A percentile compares a stretch with the other conserved stretches of the same genome.
Conservation (phyloP, 2,329 filamentous ascomycete genomes). For the Cladophialophora exuberans region DNA sequence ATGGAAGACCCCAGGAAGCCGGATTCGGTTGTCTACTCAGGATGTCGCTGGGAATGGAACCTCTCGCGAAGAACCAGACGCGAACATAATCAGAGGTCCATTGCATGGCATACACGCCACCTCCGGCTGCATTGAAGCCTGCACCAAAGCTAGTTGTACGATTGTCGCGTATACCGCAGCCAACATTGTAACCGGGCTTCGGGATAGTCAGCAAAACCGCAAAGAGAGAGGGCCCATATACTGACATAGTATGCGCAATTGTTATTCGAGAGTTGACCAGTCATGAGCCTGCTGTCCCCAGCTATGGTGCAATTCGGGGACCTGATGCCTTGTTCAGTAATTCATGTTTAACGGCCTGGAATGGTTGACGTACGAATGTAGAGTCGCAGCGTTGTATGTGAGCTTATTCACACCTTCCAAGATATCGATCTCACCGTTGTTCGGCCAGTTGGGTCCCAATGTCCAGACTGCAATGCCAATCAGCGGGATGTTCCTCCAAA, state of each 20-base stretch:
- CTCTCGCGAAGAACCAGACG: slow-evolving; percentile 51
- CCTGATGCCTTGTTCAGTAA: slow-evolving; percentile 4
- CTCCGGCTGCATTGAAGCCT: slow-evolving; percentile 67
- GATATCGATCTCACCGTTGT: slow-evolving; percentile 70
- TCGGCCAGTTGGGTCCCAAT: slow-evolving; percentile 64
- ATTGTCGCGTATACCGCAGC: slow-evolving; percentile 59
- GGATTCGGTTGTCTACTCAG: slow-evolving; percentile 45
- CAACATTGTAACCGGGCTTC: slow-evolving; percentile 44
- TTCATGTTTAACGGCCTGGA: background rate
- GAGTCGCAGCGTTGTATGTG: slow-evolving; percentile 59
- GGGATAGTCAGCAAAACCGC: background rate
- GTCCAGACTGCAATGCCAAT: slow-evolving; percentile 45
- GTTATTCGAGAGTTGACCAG: slow-evolving; percentile 48
- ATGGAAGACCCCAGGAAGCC: slow-evolving; percentile 45
- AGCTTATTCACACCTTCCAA: slow-evolving; percentile 69
- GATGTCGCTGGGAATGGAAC: slow-evolving; percentile 48
- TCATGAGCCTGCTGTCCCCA: slow-evolving; percentile 36
- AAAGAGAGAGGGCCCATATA: slow-evolving; percentile 8
- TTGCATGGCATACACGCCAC: slow-evolving; percentile 69
- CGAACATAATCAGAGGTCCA: slow-evolving; percentile 48
- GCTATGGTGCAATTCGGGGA: slow-evolving; percentile 30
- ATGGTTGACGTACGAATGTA: slow-evolving; percentile 56
- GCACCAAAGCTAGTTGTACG: slow-evolving; percentile 55
- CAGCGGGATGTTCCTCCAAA: background rate
- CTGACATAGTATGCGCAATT: slow-evolving; percentile 56